These are phyloP conservation scores for Suillus lakei DNA, from an alignment of 768 basidiomycete species.

Conservation along the genomic window DNA sequence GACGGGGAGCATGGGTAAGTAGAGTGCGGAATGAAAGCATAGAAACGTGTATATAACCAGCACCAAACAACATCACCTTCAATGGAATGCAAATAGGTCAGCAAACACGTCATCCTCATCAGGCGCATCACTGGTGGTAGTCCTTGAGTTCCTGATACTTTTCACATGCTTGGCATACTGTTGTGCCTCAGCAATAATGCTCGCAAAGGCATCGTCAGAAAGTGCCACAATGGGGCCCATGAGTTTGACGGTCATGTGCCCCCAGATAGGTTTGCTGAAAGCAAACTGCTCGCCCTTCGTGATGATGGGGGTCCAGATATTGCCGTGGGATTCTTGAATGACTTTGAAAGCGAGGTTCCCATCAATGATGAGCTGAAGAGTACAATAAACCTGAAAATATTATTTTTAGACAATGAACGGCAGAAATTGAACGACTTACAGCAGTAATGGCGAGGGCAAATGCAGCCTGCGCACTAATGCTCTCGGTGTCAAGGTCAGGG, in stretches of 20 bases:
- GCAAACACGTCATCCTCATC: not conserved
- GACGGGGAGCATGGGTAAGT: not conserved
- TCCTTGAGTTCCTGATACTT: not conserved
- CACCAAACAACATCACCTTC: not conserved
- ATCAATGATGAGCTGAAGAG: constrained; percentile 12
- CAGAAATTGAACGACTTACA: constrained; percentile 3
- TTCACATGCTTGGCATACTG: not conserved
- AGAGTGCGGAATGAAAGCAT: not conserved
- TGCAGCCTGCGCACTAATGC: constrained; percentile 6
- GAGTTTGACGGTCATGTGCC: constrained; percentile 9
- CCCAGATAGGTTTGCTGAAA: constrained; percentile 18
- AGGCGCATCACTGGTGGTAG: not conserved
- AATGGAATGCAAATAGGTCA: not conserved
- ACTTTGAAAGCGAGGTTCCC: constrained; percentile 4
- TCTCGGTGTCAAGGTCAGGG: constrained; percentile 5
- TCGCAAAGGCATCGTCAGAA: constrained; percentile 9
- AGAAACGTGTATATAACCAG: not conserved
- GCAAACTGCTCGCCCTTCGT: constrained; percentile 3
- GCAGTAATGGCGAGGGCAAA: constrained; percentile 14
- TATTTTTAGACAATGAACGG: not conserved
- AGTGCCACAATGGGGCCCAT: constrained; percentile 13
- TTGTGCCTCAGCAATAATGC: constrained; percentile 9
- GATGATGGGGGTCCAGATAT: constrained; percentile 13
- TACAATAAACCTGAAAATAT: constrained; percentile 6
- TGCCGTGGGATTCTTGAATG: not conserved